Evolutionary conservation across 1,284 basidiomycete species (phyloP), one percentile per base, ranked within the genome.

Genomic region (Moesziomyces sp.): DNA sequence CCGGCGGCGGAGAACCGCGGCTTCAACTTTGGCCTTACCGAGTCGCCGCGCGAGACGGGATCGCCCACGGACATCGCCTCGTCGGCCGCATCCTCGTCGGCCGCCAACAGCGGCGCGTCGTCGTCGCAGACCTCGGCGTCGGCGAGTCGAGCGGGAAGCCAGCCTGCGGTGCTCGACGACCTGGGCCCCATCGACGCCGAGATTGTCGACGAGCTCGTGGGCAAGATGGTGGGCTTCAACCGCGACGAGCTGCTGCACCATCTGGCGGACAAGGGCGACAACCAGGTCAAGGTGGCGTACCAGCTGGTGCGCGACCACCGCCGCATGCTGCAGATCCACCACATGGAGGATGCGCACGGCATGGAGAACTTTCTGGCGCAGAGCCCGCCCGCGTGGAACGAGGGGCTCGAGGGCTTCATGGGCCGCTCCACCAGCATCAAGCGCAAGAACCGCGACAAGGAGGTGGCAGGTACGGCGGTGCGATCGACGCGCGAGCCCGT

Each of bases 221-320:
- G 86, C 48, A 88, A 90, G 76, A 91, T 98, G 86, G 85, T 89
- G 0, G 91, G 90, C 0, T 91, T 96, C 34, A 89, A 89, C 59
- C 89, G 90, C 83, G 91, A 92, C 2, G 92, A 94, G 75, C 89
- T 98, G 6, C 93, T 92, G 91, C 90, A 92, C 61, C 91, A 91
- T 77, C 85, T 98, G 63, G 87, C 91, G 75, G 87, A 90, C 69
- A 91, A 94, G 48, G 92, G 94, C 60, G 94, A 96, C 45, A 97
- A 97, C 82, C 92, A 94, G 62, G 91, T 98, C 83, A 96, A 97
- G 85, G 94, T 99, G 18, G 95, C 96, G 0, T 99, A 98, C 84
- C 91, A 96, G 89, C 87, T 98, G 2, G 87, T 97, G 56, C 87
- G 94, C 55, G 96, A 98, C 83, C 94, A 96, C 86, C 89, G 90